Base-by-base conservation (phyloP, 129 eudicot species). In the Escallonia herrerae region DNA sequence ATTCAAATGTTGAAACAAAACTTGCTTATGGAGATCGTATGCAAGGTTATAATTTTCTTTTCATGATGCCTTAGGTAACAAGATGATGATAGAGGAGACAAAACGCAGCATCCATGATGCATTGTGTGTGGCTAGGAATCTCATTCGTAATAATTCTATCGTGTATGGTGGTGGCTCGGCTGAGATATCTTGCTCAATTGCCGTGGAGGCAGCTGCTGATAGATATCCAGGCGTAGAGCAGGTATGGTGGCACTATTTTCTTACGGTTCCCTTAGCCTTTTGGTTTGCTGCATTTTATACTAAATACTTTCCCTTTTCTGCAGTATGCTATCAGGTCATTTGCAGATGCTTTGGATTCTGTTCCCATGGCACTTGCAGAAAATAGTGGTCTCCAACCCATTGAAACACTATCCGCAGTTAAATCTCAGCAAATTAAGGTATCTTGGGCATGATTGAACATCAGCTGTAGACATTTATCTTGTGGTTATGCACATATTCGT, bases 111-210 rank as follows among this genome's bases (percentile, higher is more conserved):
- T 94, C 59, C 99, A 94, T 70, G 99, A 94, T 82, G 99, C 99
- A 6, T 69, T 94, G 15, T 94, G 99, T 68, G 99, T 94, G 54
- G 97, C 99, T 61, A 83, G 99, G 62, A 94, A 94, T 78, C 90
- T 94, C 46, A 89, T 94, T 56, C 99, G 97, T 50, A 94, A 89
- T 71, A 94, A 94, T 57, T 89, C 97, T 12, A 89, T 94, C 22
- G 99, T 94, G 1, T 94, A 94, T 75, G 99, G 99, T 64, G 99
- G 99, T 56, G 99, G 99, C 3, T 84, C 99, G 7, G 95, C 99
- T 22, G 99, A 94, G 83, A 89, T 94, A 66, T 68, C 99, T 58
- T 89, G 97, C 79, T 94, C 99, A 60, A 72, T 94, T 74, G 99
- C 99, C 64, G 99, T 94, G 12, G 99, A 94, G 65, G 87, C 99